These are phyloP conservation scores for Cryphonectria carpinicola DNA, from an alignment of 2,329 filamentous ascomycete species.

Conservation along the genomic window DNA sequence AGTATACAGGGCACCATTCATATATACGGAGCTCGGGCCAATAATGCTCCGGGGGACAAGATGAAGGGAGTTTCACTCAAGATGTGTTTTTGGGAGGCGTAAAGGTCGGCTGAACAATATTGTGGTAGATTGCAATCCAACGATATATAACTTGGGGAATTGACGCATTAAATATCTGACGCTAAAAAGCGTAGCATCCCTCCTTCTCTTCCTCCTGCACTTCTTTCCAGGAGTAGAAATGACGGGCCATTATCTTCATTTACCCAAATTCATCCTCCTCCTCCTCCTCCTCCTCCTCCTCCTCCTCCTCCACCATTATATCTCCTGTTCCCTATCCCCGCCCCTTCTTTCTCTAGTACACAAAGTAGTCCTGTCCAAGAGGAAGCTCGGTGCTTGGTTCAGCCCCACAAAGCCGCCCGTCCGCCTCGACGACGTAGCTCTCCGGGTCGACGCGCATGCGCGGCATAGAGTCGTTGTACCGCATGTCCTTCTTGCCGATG, in stretches of 20 bases:
- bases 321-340: too few relatives aligned
- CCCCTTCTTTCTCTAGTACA: conserved; percentile 60
- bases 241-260: background rate
- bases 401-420: conserved; percentile 73
- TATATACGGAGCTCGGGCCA: background rate
- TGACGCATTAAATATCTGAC: background rate
- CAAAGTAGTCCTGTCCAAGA: conserved; percentile 75
- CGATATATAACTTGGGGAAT: background rate
- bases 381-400: conserved; percentile 74
- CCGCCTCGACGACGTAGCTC: conserved; percentile 84
- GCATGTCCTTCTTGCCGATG: conserved; percentile 86
- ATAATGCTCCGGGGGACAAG: background rate
- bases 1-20: background rate
- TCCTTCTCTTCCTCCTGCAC: background rate
- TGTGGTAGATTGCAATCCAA: background rate
- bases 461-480: conserved; percentile 81
- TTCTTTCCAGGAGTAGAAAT: background rate
- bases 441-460: conserved; percentile 92
- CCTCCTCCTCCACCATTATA: background rate
- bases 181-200: background rate
- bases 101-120: background rate
- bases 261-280: background rate
- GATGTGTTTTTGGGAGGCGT: background rate
- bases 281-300: background rate
- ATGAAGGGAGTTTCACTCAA: background rate